These are phyloP conservation scores for Malus fusca DNA, from an alignment of 306 rosid genomes.

Conservation along the genomic window DNA sequence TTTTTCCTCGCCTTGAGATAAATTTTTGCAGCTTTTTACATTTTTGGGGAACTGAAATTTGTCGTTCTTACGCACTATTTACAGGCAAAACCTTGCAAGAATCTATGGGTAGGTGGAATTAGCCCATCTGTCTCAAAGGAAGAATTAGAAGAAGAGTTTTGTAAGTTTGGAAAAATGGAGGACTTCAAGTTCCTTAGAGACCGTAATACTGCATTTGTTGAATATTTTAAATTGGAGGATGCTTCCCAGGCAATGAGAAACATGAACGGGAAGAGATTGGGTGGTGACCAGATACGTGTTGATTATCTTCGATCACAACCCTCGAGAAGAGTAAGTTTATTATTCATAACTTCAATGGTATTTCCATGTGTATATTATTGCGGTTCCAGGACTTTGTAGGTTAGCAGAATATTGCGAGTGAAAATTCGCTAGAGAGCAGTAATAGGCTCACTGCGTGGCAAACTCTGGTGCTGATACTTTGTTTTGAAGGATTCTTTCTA, in stretches of 20 bases:
- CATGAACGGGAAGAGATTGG: constrained; percentile 82
- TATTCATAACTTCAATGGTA: constrained; percentile 8
- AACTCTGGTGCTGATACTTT: not conserved
- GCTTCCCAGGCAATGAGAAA: constrained; percentile 81
- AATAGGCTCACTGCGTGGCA: not conserved
- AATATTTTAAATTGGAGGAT: constrained; percentile 71
- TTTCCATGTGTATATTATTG: not conserved
- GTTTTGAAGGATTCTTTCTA: not conserved
- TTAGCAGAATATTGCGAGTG: not conserved
- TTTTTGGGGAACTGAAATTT: not conserved
- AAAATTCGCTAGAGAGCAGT: not conserved
- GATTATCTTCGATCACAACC: constrained; percentile 83
- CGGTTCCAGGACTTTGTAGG: not conserved
- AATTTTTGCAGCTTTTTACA: too few species aligned
- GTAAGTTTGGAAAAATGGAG: constrained; percentile 78
- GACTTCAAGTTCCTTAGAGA: constrained; percentile 80
- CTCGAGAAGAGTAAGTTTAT: constrained; percentile 53
- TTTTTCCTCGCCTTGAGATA: not conserved
- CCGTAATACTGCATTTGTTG: constrained; percentile 84
- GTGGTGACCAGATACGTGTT: constrained; percentile 89
- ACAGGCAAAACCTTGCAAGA: constrained; percentile 85
- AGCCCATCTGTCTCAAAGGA: constrained; percentile 75
- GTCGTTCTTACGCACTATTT: constrained; percentile 19
- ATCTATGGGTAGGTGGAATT: constrained; percentile 96
- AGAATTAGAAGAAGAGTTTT: constrained; percentile 71